Percentiles rank a stretch among this genome's conserved stretches.
phyloP scores from a whole-genome alignment of 2,329 filamentous ascomycete species.

The Grosmannia penicillata region DNA sequence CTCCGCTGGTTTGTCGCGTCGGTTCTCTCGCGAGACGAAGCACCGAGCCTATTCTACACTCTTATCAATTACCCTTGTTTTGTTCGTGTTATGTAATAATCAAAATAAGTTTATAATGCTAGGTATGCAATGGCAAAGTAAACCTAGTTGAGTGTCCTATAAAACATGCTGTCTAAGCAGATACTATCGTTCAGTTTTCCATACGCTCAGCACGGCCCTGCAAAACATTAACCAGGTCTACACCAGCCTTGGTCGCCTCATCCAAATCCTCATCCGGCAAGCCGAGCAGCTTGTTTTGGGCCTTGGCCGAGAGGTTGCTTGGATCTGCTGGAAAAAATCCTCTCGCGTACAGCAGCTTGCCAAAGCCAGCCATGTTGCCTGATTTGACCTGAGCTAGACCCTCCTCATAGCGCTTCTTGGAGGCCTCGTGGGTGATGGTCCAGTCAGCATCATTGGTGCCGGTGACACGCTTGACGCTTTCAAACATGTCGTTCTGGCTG shows the following conservation, averaged over 20 bases:
- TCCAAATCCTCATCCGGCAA: conserved; percentile 11
- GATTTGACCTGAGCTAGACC: conserved; percentile 27
- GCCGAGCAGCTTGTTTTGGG: conserved; percentile 3
- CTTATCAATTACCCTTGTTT: no score
- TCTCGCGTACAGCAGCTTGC: conserved; percentile 36
- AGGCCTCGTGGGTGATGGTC: conserved; percentile 32
- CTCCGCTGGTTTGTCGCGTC: no score
- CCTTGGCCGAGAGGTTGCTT: conserved; percentile 15
- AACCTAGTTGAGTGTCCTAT: background rate
- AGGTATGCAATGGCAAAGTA: background rate
- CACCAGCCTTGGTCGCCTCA: conserved; percentile 7
- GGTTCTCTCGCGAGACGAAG: no score
- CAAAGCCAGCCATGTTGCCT: conserved; percentile 19
- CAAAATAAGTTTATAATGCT: background rate
- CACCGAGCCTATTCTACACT: no score
- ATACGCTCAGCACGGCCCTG: background rate
- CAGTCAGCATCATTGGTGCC: conserved; percentile 42
- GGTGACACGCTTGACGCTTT: conserved; percentile 39
- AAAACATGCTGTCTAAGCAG: background rate
- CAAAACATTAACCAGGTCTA: background rate
- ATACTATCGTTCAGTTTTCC: background rate
- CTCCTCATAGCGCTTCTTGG: conserved; percentile 29
- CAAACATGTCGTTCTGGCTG: conserved; percentile 49
- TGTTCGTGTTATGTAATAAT: background rate
- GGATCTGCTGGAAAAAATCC: conserved; percentile 31